Percentiles rank a stretch among this genome's conserved stretches.
Conservation (phyloP, 2,329 filamentous ascomycete species). For the Colletotrichum higginsianum region DNA sequence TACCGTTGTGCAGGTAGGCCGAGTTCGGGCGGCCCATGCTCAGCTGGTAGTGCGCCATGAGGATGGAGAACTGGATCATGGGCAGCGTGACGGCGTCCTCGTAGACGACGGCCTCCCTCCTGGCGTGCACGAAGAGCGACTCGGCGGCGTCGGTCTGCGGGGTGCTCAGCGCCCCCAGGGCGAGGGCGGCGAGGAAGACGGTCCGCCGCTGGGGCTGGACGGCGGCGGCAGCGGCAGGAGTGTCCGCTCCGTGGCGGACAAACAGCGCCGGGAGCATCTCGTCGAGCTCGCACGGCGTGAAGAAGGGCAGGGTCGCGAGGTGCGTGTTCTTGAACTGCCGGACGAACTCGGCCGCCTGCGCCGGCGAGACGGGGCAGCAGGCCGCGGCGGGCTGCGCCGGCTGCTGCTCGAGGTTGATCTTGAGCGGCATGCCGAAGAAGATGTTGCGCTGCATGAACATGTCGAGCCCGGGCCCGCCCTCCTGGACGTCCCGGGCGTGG, state of each 20-base stretch:
- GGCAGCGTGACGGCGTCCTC: conserved; percentile 51
- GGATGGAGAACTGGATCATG: conserved; percentile 49
- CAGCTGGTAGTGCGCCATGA: conserved; percentile 48
- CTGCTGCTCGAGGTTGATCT: conserved; percentile 37
- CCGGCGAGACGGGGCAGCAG: conserved; percentile 34
- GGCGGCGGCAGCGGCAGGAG: neutral
- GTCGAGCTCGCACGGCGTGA: conserved; percentile 44
- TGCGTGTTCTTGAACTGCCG: conserved; percentile 43
- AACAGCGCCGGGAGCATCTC: conserved; percentile 45
- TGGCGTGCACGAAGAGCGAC: conserved; percentile 46
- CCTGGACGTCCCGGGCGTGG: conserved; percentile 43
- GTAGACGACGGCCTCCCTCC: conserved; percentile 46
- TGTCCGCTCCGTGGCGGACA: no score
- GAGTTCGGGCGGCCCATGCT: conserved; percentile 50
- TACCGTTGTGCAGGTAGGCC: conserved; percentile 48
- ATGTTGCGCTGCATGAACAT: conserved; percentile 50
- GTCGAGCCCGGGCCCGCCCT: conserved; percentile 48
- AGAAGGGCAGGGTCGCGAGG: conserved; percentile 44
- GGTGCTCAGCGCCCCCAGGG: conserved; percentile 47
- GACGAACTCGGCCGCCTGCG: conserved; percentile 43
- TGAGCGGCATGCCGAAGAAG: conserved; percentile 50
- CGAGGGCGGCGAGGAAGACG: conserved; percentile 45
- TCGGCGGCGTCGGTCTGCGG: conserved; percentile 47
- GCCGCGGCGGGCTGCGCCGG: conserved; percentile 15
- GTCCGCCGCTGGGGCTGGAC: conserved; percentile 46